phyloP scores from a whole-genome alignment of 345 rosid species.

The Laguncularia racemosa region DNA sequence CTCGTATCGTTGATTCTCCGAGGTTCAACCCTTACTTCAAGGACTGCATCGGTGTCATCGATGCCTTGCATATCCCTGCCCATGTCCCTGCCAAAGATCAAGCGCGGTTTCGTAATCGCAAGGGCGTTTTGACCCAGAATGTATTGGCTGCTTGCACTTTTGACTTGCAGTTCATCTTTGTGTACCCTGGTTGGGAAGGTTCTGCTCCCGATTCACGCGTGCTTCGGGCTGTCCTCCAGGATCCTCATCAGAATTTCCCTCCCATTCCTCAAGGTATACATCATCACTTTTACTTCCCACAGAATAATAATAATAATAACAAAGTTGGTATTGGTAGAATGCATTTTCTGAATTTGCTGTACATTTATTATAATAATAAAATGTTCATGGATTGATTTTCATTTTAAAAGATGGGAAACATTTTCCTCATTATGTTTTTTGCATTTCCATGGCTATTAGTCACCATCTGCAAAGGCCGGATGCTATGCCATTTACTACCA shows the following conservation, averaged over 20 bases:
- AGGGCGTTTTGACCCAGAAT: conserved; percentile 59
- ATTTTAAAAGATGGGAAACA: too few species aligned
- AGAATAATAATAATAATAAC: too few species aligned
- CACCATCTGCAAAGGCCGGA: too few species aligned
- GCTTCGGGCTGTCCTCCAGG: conserved; percentile 64
- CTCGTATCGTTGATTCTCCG: conserved; percentile 13
- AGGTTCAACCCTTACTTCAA: conserved; percentile 61
- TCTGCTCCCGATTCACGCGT: conserved; percentile 63
- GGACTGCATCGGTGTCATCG: conserved; percentile 76
- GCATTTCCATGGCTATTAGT: too few species aligned
- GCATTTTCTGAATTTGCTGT: too few species aligned
- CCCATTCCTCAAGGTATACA: conserved; percentile 54
- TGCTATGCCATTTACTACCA: too few species aligned
- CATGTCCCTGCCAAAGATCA: conserved; percentile 73
- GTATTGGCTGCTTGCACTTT: conserved; percentile 79
- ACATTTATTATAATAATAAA: too few species aligned
- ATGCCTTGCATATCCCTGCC: conserved; percentile 68
- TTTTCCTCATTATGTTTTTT: too few species aligned
- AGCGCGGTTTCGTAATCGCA: conserved; percentile 59
- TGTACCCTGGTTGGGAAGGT: conserved; percentile 89
- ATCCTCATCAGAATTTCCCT: conserved; percentile 82
- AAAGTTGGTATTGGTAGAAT: background rate
- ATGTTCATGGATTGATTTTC: too few species aligned
- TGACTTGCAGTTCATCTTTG: conserved; percentile 63
- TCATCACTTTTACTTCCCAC: background rate